Evolutionary conservation across 2,329 filamentous ascomycete species (phyloP), one percentile per base, ranked within the genome.

Genomic region (Sporothrix protearum): DNA sequence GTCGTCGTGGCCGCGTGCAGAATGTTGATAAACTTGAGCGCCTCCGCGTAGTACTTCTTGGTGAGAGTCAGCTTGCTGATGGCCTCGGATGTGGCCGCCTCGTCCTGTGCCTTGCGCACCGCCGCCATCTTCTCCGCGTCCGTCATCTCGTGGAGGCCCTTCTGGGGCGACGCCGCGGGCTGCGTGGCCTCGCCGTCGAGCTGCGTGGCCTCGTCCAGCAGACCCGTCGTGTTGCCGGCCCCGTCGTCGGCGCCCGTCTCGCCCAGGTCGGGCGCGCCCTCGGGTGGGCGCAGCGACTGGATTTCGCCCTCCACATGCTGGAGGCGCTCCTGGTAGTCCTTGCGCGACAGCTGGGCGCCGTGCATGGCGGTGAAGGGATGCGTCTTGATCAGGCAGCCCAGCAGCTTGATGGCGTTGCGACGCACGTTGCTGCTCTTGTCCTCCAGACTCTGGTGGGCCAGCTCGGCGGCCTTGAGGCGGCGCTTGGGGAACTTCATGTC

Each of bases 391-490:
- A 99, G 84, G 57, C 92, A 92, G 6, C 91, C 92, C 1, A 99
- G 85, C 7, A 99, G 83, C 80, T 97, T 98, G 79, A 99, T 96
- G 2, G 96, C 94, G 79, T 98, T 98, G 72, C 94, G 88, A 73
- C 96, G 88, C 42, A 99, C 96, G 77, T 98, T 97, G 81, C 96
- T 99, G 82, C 95, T 98, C 85, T 97, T 98, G 82, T 99, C 96
- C 80, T 97, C 93, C 2, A 99, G 85, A 80, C 95, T 98, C 76
- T 92, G 88, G 71, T 92, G 90, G 0, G 96, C 94, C 33, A 97
- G 84, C 79, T 97, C 93, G 1, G 95, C 92, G 3, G 91, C 95
- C 78, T 88, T 91, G 79, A 97, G 94, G 73, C 96, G 87, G 71
- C 94, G 88, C 82, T 97, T 97, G 49, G 94, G 93, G 77, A 96